Evolutionary conservation across 805 yeast species (phyloP).

Genomic region (Starmerella gropengiesseri): DNA sequence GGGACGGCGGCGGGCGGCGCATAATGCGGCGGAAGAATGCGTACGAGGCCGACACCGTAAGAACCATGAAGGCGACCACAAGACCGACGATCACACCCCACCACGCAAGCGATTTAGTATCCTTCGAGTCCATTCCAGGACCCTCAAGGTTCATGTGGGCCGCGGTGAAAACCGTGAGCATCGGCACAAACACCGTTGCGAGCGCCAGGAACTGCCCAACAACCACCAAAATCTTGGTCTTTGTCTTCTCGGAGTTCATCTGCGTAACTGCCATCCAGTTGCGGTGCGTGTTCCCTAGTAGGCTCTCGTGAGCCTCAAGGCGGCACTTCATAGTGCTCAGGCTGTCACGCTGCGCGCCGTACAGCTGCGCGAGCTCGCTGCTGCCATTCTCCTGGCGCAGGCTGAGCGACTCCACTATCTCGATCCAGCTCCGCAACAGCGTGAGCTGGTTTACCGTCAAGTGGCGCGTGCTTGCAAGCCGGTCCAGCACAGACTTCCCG

Average conservation of each 20-base stretch:
- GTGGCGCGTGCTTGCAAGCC: conserved; percentile 4
- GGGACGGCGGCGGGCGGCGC: conserved; percentile 1
- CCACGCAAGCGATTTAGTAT: conserved; percentile 2
- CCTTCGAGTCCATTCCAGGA: conserved; percentile 4
- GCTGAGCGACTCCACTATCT: conserved; percentile 1
- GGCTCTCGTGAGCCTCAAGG: conserved; percentile 7
- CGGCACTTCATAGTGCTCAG: conserved; percentile 5
- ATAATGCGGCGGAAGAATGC: background rate
- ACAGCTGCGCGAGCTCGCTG: background rate
- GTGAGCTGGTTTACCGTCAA: background rate
- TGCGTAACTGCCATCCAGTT: conserved; percentile 14
- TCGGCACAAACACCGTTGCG: conserved; percentile 8
- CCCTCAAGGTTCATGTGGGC: conserved; percentile 9
- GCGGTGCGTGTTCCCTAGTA: conserved; percentile 8
- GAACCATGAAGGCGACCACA: background rate
- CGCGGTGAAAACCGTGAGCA: conserved; percentile 8
- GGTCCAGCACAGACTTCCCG: conserved; percentile 2
- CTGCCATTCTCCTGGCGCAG: background rate
- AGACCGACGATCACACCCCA: conserved; percentile 3
- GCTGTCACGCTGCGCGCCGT: background rate
- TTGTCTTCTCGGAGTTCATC: conserved; percentile 10
- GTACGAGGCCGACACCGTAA: background rate
- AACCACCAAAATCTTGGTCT: conserved; percentile 3
- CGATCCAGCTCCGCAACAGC: conserved; percentile 2
- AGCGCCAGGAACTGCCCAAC: conserved; percentile 7